A percentile compares a stretch with the other conserved stretches of the same genome.
phyloP scores from a whole-genome alignment of 495 filamentous ascomycete genomes.

The Cenococcum geophilum region DNA sequence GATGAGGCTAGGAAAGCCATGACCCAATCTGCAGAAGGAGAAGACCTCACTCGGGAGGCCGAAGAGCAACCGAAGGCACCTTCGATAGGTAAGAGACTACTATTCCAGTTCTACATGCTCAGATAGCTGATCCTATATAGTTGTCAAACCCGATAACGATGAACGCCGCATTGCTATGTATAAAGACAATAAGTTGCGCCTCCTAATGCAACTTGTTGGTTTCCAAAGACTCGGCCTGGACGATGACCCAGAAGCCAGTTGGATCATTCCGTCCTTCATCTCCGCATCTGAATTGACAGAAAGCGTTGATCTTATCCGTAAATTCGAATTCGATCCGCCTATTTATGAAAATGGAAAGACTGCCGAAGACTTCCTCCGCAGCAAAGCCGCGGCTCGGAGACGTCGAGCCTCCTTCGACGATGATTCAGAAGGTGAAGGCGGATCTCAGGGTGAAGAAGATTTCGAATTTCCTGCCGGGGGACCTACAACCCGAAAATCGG shows the following conservation, averaged over 20 bases:
- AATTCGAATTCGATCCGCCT: slow-evolving; percentile 65
- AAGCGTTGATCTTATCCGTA: slow-evolving; percentile 56
- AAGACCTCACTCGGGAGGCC: slow-evolving; percentile 21
- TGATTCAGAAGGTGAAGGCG: slow-evolving; percentile 36
- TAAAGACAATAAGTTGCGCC: slow-evolving; percentile 81
- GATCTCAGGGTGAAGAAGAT: slow-evolving; percentile 38
- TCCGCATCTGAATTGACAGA: slow-evolving; percentile 58
- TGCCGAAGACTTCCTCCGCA: slow-evolving; percentile 69
- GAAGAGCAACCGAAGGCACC: slow-evolving; percentile 36
- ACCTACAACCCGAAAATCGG: slow-evolving; percentile 49
- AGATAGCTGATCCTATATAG: slow-evolving; percentile 33
- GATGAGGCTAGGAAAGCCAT: slow-evolving; percentile 48
- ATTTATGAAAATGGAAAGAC: slow-evolving; percentile 62
- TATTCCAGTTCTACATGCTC: neutral
- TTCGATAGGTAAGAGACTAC: slow-evolving; percentile 42
- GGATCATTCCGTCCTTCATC: slow-evolving; percentile 68
- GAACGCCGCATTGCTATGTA: slow-evolving; percentile 67
- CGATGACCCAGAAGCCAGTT: slow-evolving; percentile 68
- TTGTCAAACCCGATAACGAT: slow-evolving; percentile 63
- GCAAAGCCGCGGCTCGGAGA: slow-evolving; percentile 52
- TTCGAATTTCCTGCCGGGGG: slow-evolving; percentile 71
- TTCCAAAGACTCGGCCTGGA: slow-evolving; percentile 61
- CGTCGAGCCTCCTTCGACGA: slow-evolving; percentile 49
- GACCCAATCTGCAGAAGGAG: slow-evolving; percentile 32
- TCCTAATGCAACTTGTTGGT: slow-evolving; percentile 73